A percentile compares a stretch with the other conserved stretches of the same genome.
phyloP scores from a whole-genome alignment of 2,329 filamentous ascomycete species.

The Penicillium decumbens region DNA sequence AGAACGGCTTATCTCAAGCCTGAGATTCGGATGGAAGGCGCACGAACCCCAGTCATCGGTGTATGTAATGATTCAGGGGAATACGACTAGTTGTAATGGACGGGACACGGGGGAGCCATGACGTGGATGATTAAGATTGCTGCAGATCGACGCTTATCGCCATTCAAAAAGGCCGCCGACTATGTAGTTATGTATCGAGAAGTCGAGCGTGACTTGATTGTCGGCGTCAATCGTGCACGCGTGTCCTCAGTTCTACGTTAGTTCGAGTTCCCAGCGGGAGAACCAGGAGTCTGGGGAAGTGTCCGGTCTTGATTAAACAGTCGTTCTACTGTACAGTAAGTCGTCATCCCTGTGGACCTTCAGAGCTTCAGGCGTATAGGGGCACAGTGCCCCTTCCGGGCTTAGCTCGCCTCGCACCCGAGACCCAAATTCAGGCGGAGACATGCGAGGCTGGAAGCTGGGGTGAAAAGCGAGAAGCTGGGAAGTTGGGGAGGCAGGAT shows the following conservation, averaged over 20 bases:
- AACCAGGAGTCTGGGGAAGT: constrained; percentile 5
- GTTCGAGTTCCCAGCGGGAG: neutral
- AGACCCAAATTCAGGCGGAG: neutral
- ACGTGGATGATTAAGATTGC: constrained; percentile 21
- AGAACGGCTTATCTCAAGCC: neutral
- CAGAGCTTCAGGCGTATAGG: neutral
- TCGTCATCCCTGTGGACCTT: constrained; percentile 8
- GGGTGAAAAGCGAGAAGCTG: neutral
- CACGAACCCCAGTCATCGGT: neutral
- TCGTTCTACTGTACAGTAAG: constrained; percentile 4
- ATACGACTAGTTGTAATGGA: neutral
- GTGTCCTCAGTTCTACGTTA: neutral
- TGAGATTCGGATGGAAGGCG: neutral
- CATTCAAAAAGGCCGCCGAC: constrained; percentile 2
- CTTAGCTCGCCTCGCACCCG: neutral
- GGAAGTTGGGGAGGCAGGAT: neutral
- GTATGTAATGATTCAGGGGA: neutral
- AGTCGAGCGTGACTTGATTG: neutral
- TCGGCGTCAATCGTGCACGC: neutral
- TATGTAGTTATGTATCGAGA: neutral
- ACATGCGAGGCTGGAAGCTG: neutral
- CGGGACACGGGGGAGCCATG: constrained; percentile 5
- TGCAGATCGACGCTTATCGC: constrained; percentile 14
- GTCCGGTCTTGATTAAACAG: constrained; percentile 8
- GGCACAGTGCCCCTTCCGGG: neutral